Base-by-base conservation (phyloP, 1,284 basidiomycete species). In the Grifola frondosa region DNA sequence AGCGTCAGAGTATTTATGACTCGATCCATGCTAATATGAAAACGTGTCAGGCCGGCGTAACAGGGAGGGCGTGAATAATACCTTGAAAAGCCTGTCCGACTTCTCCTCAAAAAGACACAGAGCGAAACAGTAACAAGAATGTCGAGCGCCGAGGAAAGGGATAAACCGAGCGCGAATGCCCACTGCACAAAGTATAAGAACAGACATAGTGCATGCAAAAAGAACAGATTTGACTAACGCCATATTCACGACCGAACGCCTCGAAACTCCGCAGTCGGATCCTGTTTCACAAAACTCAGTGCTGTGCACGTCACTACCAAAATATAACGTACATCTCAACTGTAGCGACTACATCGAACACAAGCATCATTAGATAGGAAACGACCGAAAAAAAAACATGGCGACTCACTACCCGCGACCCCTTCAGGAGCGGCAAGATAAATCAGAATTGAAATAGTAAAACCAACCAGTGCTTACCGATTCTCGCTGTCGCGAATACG, bases 151-250 rank as follows among this genome's bases (percentile, higher is more conserved):
- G 73, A 70, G 0, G 78, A 80, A 12, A 79, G 59, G 0, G 73
- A 71, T 2, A 81, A 62, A 25, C 79, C 78, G 4, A 68, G 56
- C 0, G 79, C 81, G 52, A 81, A 81, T 22, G 78, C 61, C 77
- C 78, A 81, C 77, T 78, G 41, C 8, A 16, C 17, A 11, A 13
- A 28, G 16, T 17, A 11, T 29, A 39, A 44, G 11, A 49, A 48
- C 25, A 37, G 15, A 23, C 4, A 4, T 17, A 37, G 11, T n/a
- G n/a, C n/a, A n/a, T n/a, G n/a, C n/a, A n/a, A 25, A 37, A 3
- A 24, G 6, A n/a, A 10, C n/a, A 8, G 30, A 21, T 25, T 36
- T 10, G 21, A 29, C 40, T 22, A 10, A 49, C 50, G n/a, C 49
- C 54, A 22, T 49, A 55, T 33, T 49, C 35, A 16, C 47, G 33